These are phyloP conservation scores for Coniophora puteana DNA, from an alignment of 1,284 basidiomycete species.

Conservation along the genomic window DNA sequence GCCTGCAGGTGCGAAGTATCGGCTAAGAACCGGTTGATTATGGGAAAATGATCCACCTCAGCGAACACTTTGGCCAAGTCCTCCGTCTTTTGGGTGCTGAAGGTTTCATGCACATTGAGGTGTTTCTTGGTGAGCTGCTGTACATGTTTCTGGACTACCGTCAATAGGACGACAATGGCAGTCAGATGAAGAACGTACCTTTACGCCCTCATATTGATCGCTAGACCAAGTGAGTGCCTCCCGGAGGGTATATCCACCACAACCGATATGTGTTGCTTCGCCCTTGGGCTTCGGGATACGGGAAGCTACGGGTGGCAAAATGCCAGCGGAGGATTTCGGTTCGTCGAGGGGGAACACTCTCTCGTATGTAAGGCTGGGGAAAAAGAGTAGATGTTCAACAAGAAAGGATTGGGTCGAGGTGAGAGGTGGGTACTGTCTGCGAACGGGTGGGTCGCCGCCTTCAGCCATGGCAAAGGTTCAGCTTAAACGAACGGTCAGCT, in stretches of 20 bases:
- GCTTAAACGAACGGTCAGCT: too few species aligned
- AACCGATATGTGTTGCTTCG: slow-evolving; percentile 8
- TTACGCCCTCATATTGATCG: slow-evolving; percentile 11
- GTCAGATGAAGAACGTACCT: slow-evolving; percentile 7
- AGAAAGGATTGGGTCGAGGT: too few species aligned
- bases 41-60: slow-evolving; percentile 1
- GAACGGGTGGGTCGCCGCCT: too few species aligned
- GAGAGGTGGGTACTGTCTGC: too few species aligned
- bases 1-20: slow-evolving; percentile 1
- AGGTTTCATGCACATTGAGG: slow-evolving; percentile 4
- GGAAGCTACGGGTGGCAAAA: too few species aligned
- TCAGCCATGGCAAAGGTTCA: too few species aligned
- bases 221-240: slow-evolving; percentile 7
- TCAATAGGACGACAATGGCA: background rate
- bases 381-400: too few species aligned
- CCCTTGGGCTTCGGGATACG: slow-evolving; percentile 10
- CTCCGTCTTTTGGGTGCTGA: slow-evolving; percentile 4
- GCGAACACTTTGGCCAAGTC: slow-evolving; percentile 1
- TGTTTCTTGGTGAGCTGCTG: slow-evolving; percentile 6
- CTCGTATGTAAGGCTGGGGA: too few species aligned
- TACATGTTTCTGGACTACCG: background rate
- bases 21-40: background rate
- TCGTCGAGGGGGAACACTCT: too few species aligned
- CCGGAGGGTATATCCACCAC: slow-evolving; percentile 12
- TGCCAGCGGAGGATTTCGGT: too few species aligned